These are phyloP conservation scores for Coriaria nepalensis DNA, from an alignment of 306 rosid genomes.

Conservation along the genomic window DNA sequence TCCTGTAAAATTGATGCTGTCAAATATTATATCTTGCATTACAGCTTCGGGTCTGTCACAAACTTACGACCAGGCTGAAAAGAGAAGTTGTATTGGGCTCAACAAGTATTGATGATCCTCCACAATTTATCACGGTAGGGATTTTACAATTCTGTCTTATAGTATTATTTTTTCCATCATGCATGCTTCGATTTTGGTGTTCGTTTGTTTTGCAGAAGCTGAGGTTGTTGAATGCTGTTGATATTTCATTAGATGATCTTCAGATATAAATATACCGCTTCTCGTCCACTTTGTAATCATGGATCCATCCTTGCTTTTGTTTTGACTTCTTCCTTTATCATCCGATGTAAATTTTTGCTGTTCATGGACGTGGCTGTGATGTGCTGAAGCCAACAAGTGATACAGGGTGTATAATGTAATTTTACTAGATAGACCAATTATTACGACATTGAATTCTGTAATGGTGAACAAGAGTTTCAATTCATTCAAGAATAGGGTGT, in stretches of 20 bases:
- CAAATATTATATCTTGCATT: background rate
- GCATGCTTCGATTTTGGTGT: background rate
- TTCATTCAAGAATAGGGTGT: background rate
- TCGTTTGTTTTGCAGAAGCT: conserved; percentile 40
- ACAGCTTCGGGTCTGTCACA: conserved; percentile 95
- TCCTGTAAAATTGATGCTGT: conserved; percentile 3
- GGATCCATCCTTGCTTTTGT: background rate
- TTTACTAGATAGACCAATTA: conserved; percentile 5
- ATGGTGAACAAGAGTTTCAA: conserved; percentile 1
- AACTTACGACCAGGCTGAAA: conserved; percentile 63
- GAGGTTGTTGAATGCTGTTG: conserved; percentile 52
- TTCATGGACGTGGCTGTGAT: no score
- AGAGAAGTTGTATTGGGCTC: conserved; percentile 93
- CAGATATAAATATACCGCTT: conserved; percentile 37
- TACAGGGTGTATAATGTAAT: background rate
- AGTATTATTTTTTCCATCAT: background rate
- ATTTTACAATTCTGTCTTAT: background rate
- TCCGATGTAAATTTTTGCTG: background rate
- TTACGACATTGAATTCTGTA: conserved; percentile 1
- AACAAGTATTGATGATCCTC: conserved; percentile 85
- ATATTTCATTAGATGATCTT: conserved; percentile 74
- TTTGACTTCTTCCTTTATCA: background rate
- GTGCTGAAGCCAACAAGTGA: background rate
- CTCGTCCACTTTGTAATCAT: background rate
- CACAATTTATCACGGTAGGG: conserved; percentile 65